These are phyloP conservation scores for Elsinoe batatas DNA, from an alignment of 2,329 filamentous ascomycete species.

Conservation along the genomic window DNA sequence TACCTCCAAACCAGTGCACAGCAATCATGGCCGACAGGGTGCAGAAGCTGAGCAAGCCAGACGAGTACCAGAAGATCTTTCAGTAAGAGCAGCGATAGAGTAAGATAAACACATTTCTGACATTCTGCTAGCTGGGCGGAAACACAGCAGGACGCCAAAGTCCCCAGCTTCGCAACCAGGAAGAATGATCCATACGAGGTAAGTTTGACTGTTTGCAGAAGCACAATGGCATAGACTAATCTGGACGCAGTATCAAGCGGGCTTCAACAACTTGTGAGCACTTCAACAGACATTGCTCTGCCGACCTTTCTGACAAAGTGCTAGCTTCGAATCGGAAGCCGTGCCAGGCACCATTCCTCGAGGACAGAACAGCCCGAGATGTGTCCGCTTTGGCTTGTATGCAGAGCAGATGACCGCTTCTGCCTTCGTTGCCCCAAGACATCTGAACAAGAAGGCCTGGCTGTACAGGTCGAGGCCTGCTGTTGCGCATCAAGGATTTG, in stretches of 20 bases:
- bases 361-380: slow-evolving; percentile 35
- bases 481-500: slow-evolving; percentile 31
- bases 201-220: slow-evolving; percentile 16
- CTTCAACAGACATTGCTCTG: slow-evolving; percentile 14
- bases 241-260: slow-evolving; percentile 41
- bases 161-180: slow-evolving; percentile 45
- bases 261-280: slow-evolving; percentile 43
- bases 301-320: slow-evolving; percentile 26
- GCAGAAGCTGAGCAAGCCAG: slow-evolving; percentile 13
- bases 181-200: slow-evolving; percentile 47
- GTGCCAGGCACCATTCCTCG: slow-evolving; percentile 35
- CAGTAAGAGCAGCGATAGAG: slow-evolving; percentile 12
- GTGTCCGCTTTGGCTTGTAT: slow-evolving; percentile 35
- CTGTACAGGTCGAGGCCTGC: slow-evolving; percentile 37
- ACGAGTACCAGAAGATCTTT: slow-evolving; percentile 18
- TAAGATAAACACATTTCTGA: slow-evolving; percentile 2
- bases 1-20: background rate
- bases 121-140: slow-evolving; percentile 40
- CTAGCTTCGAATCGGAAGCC: slow-evolving; percentile 31
- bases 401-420: slow-evolving; percentile 38
- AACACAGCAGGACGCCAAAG: slow-evolving; percentile 47
- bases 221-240: background rate
- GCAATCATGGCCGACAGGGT: slow-evolving; percentile 7
- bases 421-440: slow-evolving; percentile 36
- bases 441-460: slow-evolving; percentile 35